phyloP scores from a whole-genome alignment of 169 alveolate species.

The Plasmodium gonderi region DNA sequence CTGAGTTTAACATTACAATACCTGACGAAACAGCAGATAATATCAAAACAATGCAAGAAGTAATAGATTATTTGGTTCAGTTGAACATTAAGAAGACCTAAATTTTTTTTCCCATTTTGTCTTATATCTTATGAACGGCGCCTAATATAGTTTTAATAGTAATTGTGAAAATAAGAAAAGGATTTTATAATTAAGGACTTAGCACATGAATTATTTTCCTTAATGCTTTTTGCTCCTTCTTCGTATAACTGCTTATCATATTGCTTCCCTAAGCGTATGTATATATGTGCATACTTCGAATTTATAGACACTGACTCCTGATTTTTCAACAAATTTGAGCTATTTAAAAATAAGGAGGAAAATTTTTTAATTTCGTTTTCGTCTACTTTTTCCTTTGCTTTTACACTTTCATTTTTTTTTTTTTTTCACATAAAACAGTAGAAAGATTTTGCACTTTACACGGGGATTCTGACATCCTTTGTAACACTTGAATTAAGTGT shows the following conservation, averaged over 20 bases:
- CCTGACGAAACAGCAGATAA: conserved; percentile 74
- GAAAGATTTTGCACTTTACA: background rate
- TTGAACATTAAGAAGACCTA: conserved; percentile 53
- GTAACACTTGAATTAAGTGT: background rate
- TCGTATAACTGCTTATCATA: background rate
- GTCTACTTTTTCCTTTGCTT: background rate
- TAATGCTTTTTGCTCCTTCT: background rate
- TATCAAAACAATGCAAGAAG: conserved; percentile 70
- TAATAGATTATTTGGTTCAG: conserved; percentile 68
- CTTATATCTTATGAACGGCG: background rate
- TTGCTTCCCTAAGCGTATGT: background rate
- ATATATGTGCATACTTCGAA: background rate
- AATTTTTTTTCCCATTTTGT: background rate
- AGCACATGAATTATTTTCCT: background rate
- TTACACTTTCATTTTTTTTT: background rate
- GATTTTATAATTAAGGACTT: background rate
- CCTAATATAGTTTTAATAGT: background rate
- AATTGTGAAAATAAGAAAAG: background rate
- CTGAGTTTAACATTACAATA: conserved; percentile 72
- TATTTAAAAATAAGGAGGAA: background rate
- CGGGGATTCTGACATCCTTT: background rate
- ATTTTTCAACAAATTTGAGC: background rate
- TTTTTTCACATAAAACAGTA: background rate
- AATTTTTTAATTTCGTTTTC: background rate
- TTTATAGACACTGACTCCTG: background rate